phyloP scores from a whole-genome alignment of 2,329 filamentous ascomycete genomes.

The Paradendryphiella salina region DNA sequence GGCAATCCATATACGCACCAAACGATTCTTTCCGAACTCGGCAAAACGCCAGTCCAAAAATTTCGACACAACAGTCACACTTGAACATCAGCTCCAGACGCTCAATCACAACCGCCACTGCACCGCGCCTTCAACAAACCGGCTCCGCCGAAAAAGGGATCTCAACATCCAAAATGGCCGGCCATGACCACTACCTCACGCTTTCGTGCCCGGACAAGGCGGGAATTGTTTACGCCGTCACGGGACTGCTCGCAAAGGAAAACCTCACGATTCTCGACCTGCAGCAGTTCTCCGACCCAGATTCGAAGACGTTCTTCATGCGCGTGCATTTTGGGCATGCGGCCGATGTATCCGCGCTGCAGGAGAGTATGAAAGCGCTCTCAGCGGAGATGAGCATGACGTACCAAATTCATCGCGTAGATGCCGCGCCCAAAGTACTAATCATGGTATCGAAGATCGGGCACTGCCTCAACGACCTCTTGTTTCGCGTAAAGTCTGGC shows the following conservation, averaged over 20 bases:
- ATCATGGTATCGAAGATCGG: slow-evolving; percentile 92
- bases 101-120: slow-evolving; percentile 23
- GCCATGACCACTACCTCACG: slow-evolving; percentile 60
- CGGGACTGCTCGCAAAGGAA: slow-evolving; percentile 72
- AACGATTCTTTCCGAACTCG: slow-evolving; percentile 36
- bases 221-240: slow-evolving; percentile 83
- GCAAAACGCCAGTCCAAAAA: slow-evolving; percentile 37
- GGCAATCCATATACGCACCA: slow-evolving; percentile 20
- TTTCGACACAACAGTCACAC: slow-evolving; percentile 32
- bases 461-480: slow-evolving; percentile 80
- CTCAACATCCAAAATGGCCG: slow-evolving; percentile 36
- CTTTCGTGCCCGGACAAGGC: slow-evolving; percentile 83
- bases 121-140: slow-evolving; percentile 23
- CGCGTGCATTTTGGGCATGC: slow-evolving; percentile 76
- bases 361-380: slow-evolving; percentile 64
- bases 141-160: slow-evolving; percentile 24
- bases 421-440: slow-evolving; percentile 72
- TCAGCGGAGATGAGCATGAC: slow-evolving; percentile 68
- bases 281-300: slow-evolving; percentile 80
- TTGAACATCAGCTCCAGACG: slow-evolving; percentile 18
- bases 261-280: slow-evolving; percentile 81
- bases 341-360: slow-evolving; percentile 48
- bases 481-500: slow-evolving; percentile 75
- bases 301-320: slow-evolving; percentile 81
- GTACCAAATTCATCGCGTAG: slow-evolving; percentile 69